Conservation (phyloP, 2,329 filamentous ascomycete species). For the Colletotrichum orbiculare region DNA sequence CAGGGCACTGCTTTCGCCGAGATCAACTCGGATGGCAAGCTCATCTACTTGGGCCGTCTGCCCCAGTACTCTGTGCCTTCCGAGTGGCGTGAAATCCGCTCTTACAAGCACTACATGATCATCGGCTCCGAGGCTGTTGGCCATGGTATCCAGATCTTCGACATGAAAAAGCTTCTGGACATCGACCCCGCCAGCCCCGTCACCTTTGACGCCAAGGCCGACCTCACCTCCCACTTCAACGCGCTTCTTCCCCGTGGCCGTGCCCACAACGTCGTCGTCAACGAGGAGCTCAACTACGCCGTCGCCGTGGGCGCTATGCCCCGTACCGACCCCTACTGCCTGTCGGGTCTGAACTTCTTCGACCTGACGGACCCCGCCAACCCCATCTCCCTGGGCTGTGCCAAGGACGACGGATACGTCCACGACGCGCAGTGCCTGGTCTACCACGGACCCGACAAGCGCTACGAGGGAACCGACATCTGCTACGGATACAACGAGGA, state of each 20-base stretch:
- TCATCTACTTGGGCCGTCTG: constrained; percentile 64
- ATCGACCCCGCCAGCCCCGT: constrained; percentile 55
- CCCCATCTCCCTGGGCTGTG: constrained; percentile 64
- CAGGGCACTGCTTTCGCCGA: constrained; percentile 67
- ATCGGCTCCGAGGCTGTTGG: constrained; percentile 54
- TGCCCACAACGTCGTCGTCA: constrained; percentile 61
- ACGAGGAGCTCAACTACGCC: constrained; percentile 58
- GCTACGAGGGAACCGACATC: constrained; percentile 59
- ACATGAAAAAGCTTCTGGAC: constrained; percentile 67
- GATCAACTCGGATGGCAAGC: constrained; percentile 59
- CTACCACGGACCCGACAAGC: constrained; percentile 61
- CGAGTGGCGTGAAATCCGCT: constrained; percentile 64
- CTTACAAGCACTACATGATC: constrained; percentile 49
- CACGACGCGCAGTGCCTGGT: constrained; percentile 71
- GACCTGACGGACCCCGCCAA: constrained; percentile 65
- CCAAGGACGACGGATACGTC: constrained; percentile 66
- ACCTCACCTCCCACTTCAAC: constrained; percentile 54
- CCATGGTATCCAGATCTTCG: constrained; percentile 72
- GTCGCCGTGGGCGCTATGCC: constrained; percentile 52
- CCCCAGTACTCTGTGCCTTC: constrained; percentile 58
- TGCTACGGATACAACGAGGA: constrained; percentile 68
- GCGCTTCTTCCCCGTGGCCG: constrained; percentile 48
- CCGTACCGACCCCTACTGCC: constrained; percentile 49
- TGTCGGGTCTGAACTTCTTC: constrained; percentile 68
- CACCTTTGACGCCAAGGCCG: constrained; percentile 53